Conservation (phyloP, 2,329 filamentous ascomycete species). For the Cryphonectria naterciae region DNA sequence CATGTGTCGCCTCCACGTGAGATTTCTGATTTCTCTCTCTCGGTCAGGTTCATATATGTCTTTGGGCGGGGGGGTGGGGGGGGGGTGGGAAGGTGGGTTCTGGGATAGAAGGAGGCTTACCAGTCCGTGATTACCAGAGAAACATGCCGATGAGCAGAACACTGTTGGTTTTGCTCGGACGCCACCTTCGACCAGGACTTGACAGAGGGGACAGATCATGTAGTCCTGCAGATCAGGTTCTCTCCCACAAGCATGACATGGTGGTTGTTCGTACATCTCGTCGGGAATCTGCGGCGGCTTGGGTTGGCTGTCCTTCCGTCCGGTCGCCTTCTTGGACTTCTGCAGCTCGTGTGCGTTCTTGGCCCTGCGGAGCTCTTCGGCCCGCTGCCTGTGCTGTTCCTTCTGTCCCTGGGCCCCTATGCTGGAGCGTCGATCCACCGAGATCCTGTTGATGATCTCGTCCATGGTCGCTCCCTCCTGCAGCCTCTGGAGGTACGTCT, state of each 20-base stretch:
- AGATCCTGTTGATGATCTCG: slow-evolving; percentile 34
- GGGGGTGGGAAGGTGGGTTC: too few species aligned
- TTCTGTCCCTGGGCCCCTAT: slow-evolving; percentile 33
- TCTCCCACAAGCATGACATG: slow-evolving; percentile 34
- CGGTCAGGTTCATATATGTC: slow-evolving; percentile 12
- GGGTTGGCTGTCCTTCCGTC: slow-evolving; percentile 23
- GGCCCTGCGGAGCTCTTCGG: slow-evolving; percentile 35
- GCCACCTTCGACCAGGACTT: slow-evolving; percentile 32
- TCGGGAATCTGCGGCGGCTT: slow-evolving; percentile 29
- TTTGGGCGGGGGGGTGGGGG: not conserved
- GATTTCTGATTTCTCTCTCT: slow-evolving; percentile 26
- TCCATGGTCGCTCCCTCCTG: slow-evolving; percentile 33
- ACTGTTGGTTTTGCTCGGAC: slow-evolving; percentile 32
- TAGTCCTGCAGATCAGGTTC: slow-evolving; percentile 32
- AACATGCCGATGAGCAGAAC: slow-evolving; percentile 36
- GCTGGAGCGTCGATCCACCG: slow-evolving; percentile 33
- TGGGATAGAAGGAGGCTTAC: not conserved
- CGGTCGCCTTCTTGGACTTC: slow-evolving; percentile 34
- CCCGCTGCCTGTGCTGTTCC: slow-evolving; percentile 36
- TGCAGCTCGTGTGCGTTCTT: slow-evolving; percentile 35
- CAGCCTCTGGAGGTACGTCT: slow-evolving; percentile 35
- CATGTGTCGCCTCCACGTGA: slow-evolving; percentile 34
- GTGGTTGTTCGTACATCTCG: slow-evolving; percentile 35
- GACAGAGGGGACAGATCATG: slow-evolving; percentile 35
- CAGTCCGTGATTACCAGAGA: slow-evolving; percentile 8